Base-by-base conservation (phyloP, 202 grass and related monocot genomes). In the Cymbopogon flexuosus region DNA sequence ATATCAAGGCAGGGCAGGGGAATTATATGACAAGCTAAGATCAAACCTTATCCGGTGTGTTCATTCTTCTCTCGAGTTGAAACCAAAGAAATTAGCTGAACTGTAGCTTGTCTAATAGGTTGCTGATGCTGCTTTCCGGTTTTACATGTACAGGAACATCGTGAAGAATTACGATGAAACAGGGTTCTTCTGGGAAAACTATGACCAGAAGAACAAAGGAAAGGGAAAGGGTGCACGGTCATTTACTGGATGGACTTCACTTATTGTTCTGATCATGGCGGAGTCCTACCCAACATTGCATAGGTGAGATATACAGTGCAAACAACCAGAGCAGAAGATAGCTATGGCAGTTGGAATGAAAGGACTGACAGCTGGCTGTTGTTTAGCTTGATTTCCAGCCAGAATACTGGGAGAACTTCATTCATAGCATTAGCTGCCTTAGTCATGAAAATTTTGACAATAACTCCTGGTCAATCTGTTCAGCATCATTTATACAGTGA, bases 151-250 rank as follows among this genome's bases (percentile, higher is more conserved):
- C 77, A 98, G 96, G 73, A 98, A 98, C 52, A 89, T 95, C 3
- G 92, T 75, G 63, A 67, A 68, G 40, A 98, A 95, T 59, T 98
- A 95, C 80, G 60, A 91, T 18, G 77, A 90, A 71, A 93, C 85
- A 0, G 96, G 96, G 0, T 98, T 93, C 80, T 95, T 98, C 79
- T 98, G 92, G 92, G 96, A 95, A 81, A 94, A 95, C 46, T 98
- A 90, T 43, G 90, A 98, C 80, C 92, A 98, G 75, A 84, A 84
- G 75, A 94, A 89, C 77, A 92, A 84, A 75, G 96, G 96, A 34
- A 93, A 88, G 69, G 96, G 96, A 62, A 91, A 98, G 85, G 96
- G 96, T 57, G 81, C 86, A 41, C 83, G 92, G 45, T 88, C 92
- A 3, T 98, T 98, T 73, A 98, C 95, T 31, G 96, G 96, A 29